Conservation (phyloP, 2,329 filamentous ascomycete genomes). For the Epicoccum sorghinum region DNA sequence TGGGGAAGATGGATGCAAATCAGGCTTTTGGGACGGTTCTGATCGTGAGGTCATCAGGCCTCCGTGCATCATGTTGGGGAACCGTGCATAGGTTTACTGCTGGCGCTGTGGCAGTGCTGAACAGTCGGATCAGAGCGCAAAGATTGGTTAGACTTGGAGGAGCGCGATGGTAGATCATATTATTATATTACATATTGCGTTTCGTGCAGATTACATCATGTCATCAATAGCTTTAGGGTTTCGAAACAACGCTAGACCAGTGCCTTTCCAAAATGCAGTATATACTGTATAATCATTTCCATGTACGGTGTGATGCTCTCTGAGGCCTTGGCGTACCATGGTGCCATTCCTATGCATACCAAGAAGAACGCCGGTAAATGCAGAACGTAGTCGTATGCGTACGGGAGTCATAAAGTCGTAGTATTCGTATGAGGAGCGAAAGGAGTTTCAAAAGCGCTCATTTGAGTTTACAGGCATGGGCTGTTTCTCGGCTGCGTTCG, state of each 20-base stretch:
- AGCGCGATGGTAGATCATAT: background rate
- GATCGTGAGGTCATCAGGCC: constrained; percentile 15
- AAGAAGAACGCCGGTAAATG: constrained; percentile 5
- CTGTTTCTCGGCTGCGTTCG: constrained; percentile 6
- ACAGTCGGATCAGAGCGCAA: too few relatives aligned
- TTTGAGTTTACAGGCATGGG: constrained; percentile 9
- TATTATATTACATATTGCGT: constrained; percentile 2
- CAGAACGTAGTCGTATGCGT: background rate
- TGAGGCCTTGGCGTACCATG: background rate
- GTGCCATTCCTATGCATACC: background rate
- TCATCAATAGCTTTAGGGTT: background rate
- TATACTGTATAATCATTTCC: background rate
- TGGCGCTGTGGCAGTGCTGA: background rate
- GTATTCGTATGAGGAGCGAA: background rate
- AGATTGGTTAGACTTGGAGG: background rate
- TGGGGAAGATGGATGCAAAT: constrained; percentile 10
- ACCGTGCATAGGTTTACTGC: background rate
- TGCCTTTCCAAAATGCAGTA: background rate
- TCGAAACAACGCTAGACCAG: background rate
- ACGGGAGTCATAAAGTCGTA: constrained; percentile 5
- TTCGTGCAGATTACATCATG: background rate
- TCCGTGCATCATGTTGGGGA: constrained; percentile 5
- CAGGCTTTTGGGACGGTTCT: constrained; percentile 7
- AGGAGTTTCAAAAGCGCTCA: background rate
- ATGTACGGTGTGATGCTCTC: background rate